Percentiles rank a stretch among this genome's conserved stretches.
These are phyloP conservation scores for Fusarium fracticaudum DNA, from an alignment of 2,329 filamentous ascomycete species.

Conservation along the genomic window DNA sequence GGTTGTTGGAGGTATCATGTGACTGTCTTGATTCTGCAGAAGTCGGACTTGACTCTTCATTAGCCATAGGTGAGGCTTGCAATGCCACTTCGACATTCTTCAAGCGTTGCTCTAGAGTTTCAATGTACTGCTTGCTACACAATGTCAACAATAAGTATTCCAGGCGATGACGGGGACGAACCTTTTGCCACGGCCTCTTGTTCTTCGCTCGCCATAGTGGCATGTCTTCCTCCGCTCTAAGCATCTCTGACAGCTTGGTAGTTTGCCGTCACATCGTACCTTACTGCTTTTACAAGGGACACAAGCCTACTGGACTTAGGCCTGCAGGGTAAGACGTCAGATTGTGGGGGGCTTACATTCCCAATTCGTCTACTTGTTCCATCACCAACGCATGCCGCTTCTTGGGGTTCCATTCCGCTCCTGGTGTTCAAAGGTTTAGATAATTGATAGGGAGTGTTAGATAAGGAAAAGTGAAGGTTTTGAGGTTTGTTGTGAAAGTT, in stretches of 20 bases:
- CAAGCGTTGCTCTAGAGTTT: not conserved
- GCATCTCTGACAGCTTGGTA: not conserved
- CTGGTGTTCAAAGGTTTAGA: rapidly evolving
- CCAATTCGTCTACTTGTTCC: not conserved
- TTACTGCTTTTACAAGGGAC: not conserved
- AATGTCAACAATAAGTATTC: rapidly evolving
- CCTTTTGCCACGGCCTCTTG: not conserved
- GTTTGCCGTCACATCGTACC: not conserved
- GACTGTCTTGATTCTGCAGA: not conserved
- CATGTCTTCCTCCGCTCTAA: not conserved
- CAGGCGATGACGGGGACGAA: rapidly evolving
- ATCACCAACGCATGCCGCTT: rapidly evolving
- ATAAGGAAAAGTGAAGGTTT: rapidly evolving
- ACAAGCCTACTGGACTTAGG: not conserved
- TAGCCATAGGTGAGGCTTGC: rapidly evolving
- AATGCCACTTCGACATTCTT: not conserved
- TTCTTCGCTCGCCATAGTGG: not conserved
- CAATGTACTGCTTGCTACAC: not conserved
- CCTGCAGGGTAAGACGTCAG: not conserved
- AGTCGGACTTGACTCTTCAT: rapidly evolving
- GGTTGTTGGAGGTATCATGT: rapidly evolving
- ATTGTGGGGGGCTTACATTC: not conserved
- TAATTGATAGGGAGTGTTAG: rapidly evolving
- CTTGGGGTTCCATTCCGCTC: not conserved
- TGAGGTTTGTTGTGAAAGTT: not conserved